A percentile compares a stretch with the other conserved stretches of the same genome.
phyloP scores from a whole-genome alignment of 352 stramenopile species.

The Phytophthora colocasiae region DNA sequence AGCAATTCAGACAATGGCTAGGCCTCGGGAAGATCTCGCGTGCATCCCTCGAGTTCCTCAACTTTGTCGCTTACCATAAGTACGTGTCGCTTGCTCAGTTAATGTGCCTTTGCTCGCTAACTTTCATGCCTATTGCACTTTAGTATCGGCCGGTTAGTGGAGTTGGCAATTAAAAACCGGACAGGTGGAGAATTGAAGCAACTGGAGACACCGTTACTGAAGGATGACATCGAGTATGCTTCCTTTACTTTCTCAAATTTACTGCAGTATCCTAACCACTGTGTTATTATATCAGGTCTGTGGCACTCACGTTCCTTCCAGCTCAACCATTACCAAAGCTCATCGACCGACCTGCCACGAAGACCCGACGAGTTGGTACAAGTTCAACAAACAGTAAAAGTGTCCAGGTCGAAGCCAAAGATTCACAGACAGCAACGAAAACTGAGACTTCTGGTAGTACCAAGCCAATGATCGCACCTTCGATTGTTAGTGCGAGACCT shows the following conservation, averaged over 20 bases:
- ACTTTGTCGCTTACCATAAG: slow-evolving; percentile 90
- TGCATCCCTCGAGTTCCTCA: slow-evolving; percentile 85
- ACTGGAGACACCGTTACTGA: slow-evolving; percentile 57
- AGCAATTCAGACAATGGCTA: slow-evolving; percentile 79
- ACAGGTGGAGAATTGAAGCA: slow-evolving; percentile 62
- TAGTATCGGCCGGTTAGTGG: slow-evolving; percentile 83
- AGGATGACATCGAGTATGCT: slow-evolving; percentile 68
- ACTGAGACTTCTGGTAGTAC: slow-evolving; percentile 4
- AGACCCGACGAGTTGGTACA: slow-evolving; percentile 38
- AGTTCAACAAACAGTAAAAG: slow-evolving; percentile 31
- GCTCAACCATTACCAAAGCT: slow-evolving; percentile 37
- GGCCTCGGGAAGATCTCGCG: slow-evolving; percentile 65
- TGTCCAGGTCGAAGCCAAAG: slow-evolving; percentile 12
- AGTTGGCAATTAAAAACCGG: slow-evolving; percentile 81
- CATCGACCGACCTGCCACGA: slow-evolving; percentile 40
- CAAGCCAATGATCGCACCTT: slow-evolving; percentile 26
- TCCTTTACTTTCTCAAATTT: too few species aligned
- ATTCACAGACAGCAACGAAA: slow-evolving; percentile 13
- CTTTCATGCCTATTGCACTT: background rate
- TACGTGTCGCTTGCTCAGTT: slow-evolving; percentile 33
- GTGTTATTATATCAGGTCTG: slow-evolving; percentile 27
- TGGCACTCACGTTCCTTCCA: slow-evolving; percentile 39
- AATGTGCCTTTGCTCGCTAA: slow-evolving; percentile 3
- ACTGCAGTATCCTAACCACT: slow-evolving; percentile 1
- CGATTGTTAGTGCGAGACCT: slow-evolving; percentile 28